These are phyloP conservation scores for Boletus calvinii DNA, from an alignment of 1,284 basidiomycete genomes.

Conservation along the genomic window DNA sequence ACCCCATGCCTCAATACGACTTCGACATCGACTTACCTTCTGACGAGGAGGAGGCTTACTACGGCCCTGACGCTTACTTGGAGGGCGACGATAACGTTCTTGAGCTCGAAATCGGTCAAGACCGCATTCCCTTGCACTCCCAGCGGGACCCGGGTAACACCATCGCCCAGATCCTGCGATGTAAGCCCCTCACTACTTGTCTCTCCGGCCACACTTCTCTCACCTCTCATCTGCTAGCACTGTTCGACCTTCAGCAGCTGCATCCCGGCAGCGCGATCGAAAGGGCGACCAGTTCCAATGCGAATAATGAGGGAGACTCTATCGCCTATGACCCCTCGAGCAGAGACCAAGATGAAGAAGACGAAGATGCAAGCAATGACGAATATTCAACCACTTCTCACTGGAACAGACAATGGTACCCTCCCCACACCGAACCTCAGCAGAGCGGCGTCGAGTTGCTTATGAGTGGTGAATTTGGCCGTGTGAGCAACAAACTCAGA, in stretches of 20 bases:
- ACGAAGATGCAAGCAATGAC: conserved; percentile 40
- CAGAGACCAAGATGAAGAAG: conserved; percentile 33
- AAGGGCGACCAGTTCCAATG: conserved; percentile 33
- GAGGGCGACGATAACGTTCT: conserved; percentile 32
- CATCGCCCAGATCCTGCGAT: conserved; percentile 36
- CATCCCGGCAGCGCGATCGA: conserved; percentile 17
- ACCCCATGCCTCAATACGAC: conserved; percentile 27
- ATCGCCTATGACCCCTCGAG: conserved; percentile 21
- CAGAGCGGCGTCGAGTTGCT: conserved; percentile 70
- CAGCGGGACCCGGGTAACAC: conserved; percentile 15
- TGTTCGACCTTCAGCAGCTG: conserved; percentile 42
- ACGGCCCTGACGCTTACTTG: conserved; percentile 30
- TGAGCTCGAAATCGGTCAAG: conserved; percentile 24
- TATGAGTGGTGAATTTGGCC: conserved; percentile 84
- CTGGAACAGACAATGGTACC: conserved; percentile 40
- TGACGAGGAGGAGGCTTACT: conserved; percentile 34
- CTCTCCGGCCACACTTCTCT: background rate
- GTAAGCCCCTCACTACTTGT: conserved; percentile 28
- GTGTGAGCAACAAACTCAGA: conserved; percentile 51
- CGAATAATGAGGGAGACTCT: conserved; percentile 25
- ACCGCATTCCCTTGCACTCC: conserved; percentile 16
- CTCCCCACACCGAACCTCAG: conserved; percentile 64
- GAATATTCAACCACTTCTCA: conserved; percentile 28
- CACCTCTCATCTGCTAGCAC: conserved; percentile 32
- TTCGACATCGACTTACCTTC: conserved; percentile 27